Evolutionary conservation across 2,329 filamentous ascomycete genomes (phyloP).

Genomic region (Botrytis fragariae): DNA sequence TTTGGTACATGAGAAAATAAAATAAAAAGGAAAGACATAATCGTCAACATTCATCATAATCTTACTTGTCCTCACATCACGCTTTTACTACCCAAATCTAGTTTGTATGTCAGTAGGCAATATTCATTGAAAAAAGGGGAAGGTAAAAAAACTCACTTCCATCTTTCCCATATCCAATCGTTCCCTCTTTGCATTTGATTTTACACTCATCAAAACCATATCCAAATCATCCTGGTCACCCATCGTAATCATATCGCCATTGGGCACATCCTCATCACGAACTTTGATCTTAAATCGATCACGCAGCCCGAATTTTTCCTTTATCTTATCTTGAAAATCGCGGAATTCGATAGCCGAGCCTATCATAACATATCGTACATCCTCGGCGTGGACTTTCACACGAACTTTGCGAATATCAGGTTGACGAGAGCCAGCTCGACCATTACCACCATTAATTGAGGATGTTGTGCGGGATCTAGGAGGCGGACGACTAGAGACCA

Average conservation of each 20-base stretch:
- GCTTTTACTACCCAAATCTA: slow-evolving; percentile 33
- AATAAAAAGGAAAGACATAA: background rate
- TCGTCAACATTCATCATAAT: slow-evolving; percentile 20
- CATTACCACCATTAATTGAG: slow-evolving; percentile 26
- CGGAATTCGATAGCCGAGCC: slow-evolving; percentile 68
- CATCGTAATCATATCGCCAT: slow-evolving; percentile 94
- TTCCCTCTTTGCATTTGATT: slow-evolving; percentile 67
- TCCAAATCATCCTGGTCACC: slow-evolving; percentile 95
- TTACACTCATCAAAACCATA: slow-evolving; percentile 72
- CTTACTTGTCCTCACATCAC: background rate
- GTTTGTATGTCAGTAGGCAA: slow-evolving; percentile 23
- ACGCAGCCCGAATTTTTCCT: slow-evolving; percentile 80
- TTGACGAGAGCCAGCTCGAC: slow-evolving; percentile 55
- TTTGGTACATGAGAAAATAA: background rate
- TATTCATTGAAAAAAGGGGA: background rate
- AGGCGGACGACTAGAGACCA: slow-evolving; percentile 56
- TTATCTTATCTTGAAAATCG: slow-evolving; percentile 75
- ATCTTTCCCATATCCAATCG: slow-evolving; percentile 84
- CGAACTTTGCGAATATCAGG: slow-evolving; percentile 75
- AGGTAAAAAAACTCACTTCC: slow-evolving; percentile 65
- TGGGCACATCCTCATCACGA: slow-evolving; percentile 70
- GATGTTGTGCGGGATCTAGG: slow-evolving; percentile 43
- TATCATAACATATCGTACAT: slow-evolving; percentile 92
- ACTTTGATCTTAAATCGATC: slow-evolving; percentile 86
- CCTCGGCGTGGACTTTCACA: slow-evolving; percentile 87